Percentiles rank a stretch among this genome's conserved stretches.
Conservation (phyloP, 2,329 filamentous ascomycete genomes). For the Lachnellula suecica region DNA sequence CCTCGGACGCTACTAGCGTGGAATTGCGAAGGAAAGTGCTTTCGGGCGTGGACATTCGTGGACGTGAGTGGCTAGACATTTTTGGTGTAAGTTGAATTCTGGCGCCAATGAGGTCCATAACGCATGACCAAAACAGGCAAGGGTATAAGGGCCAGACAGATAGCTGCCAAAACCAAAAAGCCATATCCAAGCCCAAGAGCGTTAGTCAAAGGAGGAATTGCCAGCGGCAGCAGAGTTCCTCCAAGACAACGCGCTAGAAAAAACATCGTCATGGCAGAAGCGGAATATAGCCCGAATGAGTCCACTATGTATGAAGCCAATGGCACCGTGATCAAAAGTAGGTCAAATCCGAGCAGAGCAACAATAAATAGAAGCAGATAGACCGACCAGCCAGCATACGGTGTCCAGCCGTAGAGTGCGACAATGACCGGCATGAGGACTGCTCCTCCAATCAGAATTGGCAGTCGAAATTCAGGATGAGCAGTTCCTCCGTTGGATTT, state of each 20-base stretch:
- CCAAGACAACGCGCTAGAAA: slow-evolving; percentile 23
- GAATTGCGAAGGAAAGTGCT: no score
- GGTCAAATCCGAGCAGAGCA: slow-evolving; percentile 47
- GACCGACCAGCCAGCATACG: slow-evolving; percentile 49
- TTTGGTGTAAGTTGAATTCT: slow-evolving; percentile 48
- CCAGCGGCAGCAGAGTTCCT: slow-evolving; percentile 56
- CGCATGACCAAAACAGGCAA: slow-evolving; percentile 50
- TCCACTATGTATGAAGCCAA: slow-evolving; percentile 56
- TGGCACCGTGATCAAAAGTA: slow-evolving; percentile 42
- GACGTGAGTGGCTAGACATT: no score
- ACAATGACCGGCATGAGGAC: slow-evolving; percentile 54
- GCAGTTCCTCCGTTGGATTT: slow-evolving; percentile 13
- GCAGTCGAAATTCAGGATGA: slow-evolving; percentile 61
- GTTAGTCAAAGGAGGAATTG: slow-evolving; percentile 46
- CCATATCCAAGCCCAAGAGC: slow-evolving; percentile 42
- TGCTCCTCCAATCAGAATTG: slow-evolving; percentile 53
- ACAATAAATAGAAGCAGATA: slow-evolving; percentile 46
- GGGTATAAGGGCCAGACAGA: slow-evolving; percentile 45
- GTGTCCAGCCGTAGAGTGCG: slow-evolving; percentile 56
- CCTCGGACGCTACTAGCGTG: no score
- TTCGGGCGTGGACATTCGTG: no score
- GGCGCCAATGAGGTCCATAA: slow-evolving; percentile 52
- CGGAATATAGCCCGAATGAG: slow-evolving; percentile 38
- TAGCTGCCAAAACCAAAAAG: slow-evolving; percentile 29
- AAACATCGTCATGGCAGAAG: slow-evolving; percentile 39